Conservation (phyloP, 1,284 basidiomycete species). For the Ustilago bromivora region DNA sequence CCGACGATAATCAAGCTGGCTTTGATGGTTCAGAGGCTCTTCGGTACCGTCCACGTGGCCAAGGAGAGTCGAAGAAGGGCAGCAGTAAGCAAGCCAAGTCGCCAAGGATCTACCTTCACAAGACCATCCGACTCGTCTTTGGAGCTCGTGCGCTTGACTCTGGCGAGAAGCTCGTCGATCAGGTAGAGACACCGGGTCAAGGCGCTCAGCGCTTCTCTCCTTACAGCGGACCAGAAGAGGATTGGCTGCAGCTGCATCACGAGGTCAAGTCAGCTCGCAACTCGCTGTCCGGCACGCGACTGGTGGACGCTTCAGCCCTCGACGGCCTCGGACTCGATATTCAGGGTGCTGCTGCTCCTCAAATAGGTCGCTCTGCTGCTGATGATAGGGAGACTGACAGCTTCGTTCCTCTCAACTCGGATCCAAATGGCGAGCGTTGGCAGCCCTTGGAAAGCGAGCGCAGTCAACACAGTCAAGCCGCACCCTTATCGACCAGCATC, state of each 20-base stretch:
- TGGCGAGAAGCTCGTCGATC: slow-evolving; percentile 46
- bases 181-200: slow-evolving; percentile 53
- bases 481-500: background rate
- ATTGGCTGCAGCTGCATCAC: slow-evolving; percentile 44
- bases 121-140: slow-evolving; percentile 60
- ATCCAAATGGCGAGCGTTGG: slow-evolving; percentile 60
- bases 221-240: slow-evolving; percentile 55
- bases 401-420: slow-evolving; percentile 48
- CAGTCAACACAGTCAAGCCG: too few relatives aligned
- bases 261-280: slow-evolving; percentile 16
- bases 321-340: slow-evolving; percentile 32
- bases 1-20: slow-evolving; percentile 22
- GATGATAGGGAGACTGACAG: background rate
- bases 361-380: background rate
- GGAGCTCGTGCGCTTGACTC: slow-evolving; percentile 55
- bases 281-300: background rate
- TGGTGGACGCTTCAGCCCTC: background rate
- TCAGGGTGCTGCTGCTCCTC: background rate
- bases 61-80: slow-evolving; percentile 1
- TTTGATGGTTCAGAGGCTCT: slow-evolving; percentile 21
- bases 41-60: slow-evolving; percentile 16
- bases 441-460: background rate
- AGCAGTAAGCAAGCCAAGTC: slow-evolving; percentile 12
- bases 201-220: slow-evolving; percentile 39
- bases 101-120: slow-evolving; percentile 57